phyloP scores from a whole-genome alignment of 371 early-diverging fungal species.

The Rhizomucor pusillus region DNA sequence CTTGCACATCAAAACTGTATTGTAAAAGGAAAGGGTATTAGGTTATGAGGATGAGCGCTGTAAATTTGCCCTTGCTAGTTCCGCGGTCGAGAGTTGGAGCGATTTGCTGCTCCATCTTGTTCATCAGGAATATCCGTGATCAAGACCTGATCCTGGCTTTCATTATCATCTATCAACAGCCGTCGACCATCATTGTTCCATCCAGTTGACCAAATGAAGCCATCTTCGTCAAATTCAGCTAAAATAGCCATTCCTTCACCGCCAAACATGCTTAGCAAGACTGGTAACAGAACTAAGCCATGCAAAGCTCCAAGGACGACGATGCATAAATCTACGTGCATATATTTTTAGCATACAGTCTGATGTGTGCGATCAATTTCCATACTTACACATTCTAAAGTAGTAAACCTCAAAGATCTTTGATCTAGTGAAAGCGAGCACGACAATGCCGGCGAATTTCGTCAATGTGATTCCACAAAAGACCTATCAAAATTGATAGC shows the following conservation, averaged over 20 bases:
- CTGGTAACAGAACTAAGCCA: slow-evolving; percentile 70
- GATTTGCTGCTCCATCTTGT: background rate
- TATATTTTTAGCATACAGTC: background rate
- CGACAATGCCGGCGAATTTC: slow-evolving; percentile 72
- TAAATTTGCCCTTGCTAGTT: no score
- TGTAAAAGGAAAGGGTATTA: no score
- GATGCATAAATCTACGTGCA: slow-evolving; percentile 53
- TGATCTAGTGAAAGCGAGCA: slow-evolving; percentile 70
- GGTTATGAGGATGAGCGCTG: no score
- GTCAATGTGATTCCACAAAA: slow-evolving; percentile 76
- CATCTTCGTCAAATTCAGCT: slow-evolving; percentile 51
- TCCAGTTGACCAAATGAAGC: slow-evolving; percentile 41
- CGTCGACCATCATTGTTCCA: slow-evolving; percentile 14
- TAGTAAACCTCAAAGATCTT: slow-evolving; percentile 79
- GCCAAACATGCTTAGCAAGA: slow-evolving; percentile 59
- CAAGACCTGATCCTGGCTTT: slow-evolving; percentile 39
- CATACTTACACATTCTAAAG: slow-evolving; percentile 67
- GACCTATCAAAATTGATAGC: slow-evolving; percentile 35
- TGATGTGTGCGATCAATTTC: background rate
- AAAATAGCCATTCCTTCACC: slow-evolving; percentile 49
- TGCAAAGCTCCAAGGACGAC: slow-evolving; percentile 69
- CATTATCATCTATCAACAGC: slow-evolving; percentile 37
- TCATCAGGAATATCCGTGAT: slow-evolving; percentile 37
- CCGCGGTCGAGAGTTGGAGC: background rate
- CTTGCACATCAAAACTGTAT: no score